Base-by-base conservation (phyloP, 2,329 filamentous ascomycete species). In the Boeremia exigua region DNA sequence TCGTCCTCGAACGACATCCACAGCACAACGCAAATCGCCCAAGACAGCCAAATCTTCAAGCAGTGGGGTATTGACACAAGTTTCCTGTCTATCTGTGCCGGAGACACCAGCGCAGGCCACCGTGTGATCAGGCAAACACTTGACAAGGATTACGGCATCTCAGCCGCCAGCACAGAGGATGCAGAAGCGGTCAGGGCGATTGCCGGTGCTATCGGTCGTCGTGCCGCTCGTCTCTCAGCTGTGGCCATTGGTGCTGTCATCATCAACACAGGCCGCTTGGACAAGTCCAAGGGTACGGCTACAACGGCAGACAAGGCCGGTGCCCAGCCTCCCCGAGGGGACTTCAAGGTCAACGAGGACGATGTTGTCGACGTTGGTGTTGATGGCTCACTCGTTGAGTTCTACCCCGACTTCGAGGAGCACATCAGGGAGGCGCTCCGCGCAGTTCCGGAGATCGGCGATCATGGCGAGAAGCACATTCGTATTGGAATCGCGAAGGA, bases 401-500 rank as follows among this genome's bases (percentile, higher is more conserved):
- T 96, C 79, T 98, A 98, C 76, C 95, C 95, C 8, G 88, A 88
- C 70, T 99, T 97, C 78, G 88, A 95, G 62, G 88, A 90, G 53
- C 90, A 95, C 80, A 89, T 98, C 60, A 86, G 93, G 59, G 90
- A 96, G 71, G 91, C 91, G 6, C 81, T 98, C 56, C 80, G 87
- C 45, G 86, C 86, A 52, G 86, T 96, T 48, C 84, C 91, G 14
- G 86, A 89, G 58, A 90, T 98, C 67, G 94, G 94, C 4, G 79
- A 82, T 40, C 80, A 84, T 54, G 92, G 93, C 10, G 92, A 96
- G 62, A 89, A 90, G 78, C 90, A 88, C 77, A 90, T 99, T 62
- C 85, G 92, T 54, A 97, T 99, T 69, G 95, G 94, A 19, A 95
- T 98, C 70, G 95, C 95, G 59, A 97, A 96, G 82, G 95, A 99